phyloP scores from a whole-genome alignment of 164 flowering plant genomes.

The Hamamelis virginiana region DNA sequence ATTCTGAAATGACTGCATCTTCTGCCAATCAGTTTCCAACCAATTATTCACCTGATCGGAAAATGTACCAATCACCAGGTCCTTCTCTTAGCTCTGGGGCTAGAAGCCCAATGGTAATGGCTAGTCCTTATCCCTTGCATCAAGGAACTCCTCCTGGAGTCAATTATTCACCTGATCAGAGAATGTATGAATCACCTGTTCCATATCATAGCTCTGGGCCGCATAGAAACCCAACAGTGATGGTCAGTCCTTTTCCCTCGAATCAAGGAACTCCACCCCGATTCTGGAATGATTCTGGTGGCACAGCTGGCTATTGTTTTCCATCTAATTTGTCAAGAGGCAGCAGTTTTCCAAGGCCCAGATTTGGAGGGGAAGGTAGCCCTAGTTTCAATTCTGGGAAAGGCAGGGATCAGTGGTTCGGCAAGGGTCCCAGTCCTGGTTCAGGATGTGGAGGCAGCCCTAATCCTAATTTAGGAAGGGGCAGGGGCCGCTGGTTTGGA shows the following conservation, averaged over 20 bases:
- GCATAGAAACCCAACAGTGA: slow-evolving; percentile 1
- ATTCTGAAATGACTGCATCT: slow-evolving; percentile 24
- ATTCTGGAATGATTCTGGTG: slow-evolving; percentile 27
- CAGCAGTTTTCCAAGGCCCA: slow-evolving; percentile 23
- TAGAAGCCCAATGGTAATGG: slow-evolving; percentile 4
- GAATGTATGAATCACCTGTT: slow-evolving; percentile 23
- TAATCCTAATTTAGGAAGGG: slow-evolving; percentile 33
- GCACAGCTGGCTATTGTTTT: slow-evolving; percentile 13
- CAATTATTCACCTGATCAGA: slow-evolving; percentile 23
- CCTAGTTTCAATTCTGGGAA: slow-evolving; percentile 26
- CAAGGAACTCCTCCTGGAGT: slow-evolving; percentile 24
- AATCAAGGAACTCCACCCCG: slow-evolving; percentile 25
- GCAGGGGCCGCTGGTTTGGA: slow-evolving; percentile 26
- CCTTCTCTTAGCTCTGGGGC: slow-evolving; percentile 14
- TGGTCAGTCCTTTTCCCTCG: slow-evolving; percentile 6
- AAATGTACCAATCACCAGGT: slow-evolving; percentile 23
- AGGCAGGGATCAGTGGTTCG: slow-evolving; percentile 20
- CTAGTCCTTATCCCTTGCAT: slow-evolving; percentile 9
- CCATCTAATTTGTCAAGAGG: slow-evolving; percentile 26
- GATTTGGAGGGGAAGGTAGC: slow-evolving; percentile 25
- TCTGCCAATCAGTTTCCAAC: slow-evolving; percentile 25
- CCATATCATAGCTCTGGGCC: slow-evolving; percentile 15
- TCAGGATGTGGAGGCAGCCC: slow-evolving; percentile 29
- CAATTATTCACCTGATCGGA: slow-evolving; percentile 23
- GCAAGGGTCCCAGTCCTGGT: slow-evolving; percentile 26